Percentiles rank a stretch among this genome's conserved stretches.
phyloP scores from a whole-genome alignment of 2,329 filamentous ascomycete genomes.

The Albophoma yamanashiensis region DNA sequence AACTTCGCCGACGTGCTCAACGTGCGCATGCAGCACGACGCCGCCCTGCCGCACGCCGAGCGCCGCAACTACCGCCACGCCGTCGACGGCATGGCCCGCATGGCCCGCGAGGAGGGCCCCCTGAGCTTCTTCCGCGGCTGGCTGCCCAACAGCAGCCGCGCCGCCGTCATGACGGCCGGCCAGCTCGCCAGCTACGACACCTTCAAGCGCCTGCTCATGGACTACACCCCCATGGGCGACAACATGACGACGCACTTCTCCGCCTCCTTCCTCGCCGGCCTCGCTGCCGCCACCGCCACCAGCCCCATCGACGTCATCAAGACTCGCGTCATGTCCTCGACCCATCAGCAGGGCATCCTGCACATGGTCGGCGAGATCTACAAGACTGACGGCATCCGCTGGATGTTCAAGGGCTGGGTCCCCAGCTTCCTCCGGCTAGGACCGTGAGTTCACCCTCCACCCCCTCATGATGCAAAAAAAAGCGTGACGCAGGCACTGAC shows the following conservation, averaged over 20 bases:
- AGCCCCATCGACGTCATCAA: conserved; percentile 85
- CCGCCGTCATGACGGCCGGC: conserved; percentile 77
- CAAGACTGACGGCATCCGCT: conserved; percentile 58
- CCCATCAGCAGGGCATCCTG: conserved; percentile 38
- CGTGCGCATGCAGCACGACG: conserved; percentile 95
- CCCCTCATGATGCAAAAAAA: no score
- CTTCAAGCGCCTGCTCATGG: conserved; percentile 62
- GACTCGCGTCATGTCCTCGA: conserved; percentile 72
- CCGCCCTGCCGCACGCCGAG: conserved; percentile 60
- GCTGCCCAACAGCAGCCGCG: conserved; percentile 70
- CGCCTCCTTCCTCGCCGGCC: conserved; percentile 66
- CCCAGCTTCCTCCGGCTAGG: conserved; percentile 60
- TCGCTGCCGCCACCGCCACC: conserved; percentile 76
- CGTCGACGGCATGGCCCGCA: conserved; percentile 73
- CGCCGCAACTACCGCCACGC: conserved; percentile 86
- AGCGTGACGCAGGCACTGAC: conserved; percentile 8
- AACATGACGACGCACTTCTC: conserved; percentile 68
- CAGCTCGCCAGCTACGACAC: conserved; percentile 79
- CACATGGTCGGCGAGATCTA: conserved; percentile 57
- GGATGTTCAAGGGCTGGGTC: conserved; percentile 88
- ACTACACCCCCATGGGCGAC: conserved; percentile 56
- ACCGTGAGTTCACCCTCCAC: conserved; percentile 34
- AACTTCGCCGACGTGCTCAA: conserved; percentile 96
- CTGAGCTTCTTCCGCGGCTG: conserved; percentile 72
- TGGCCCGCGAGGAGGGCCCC: conserved; percentile 77